Evolutionary conservation across 2,329 filamentous ascomycete genomes (phyloP).

Genomic region (Corniculantispora saksenae): DNA sequence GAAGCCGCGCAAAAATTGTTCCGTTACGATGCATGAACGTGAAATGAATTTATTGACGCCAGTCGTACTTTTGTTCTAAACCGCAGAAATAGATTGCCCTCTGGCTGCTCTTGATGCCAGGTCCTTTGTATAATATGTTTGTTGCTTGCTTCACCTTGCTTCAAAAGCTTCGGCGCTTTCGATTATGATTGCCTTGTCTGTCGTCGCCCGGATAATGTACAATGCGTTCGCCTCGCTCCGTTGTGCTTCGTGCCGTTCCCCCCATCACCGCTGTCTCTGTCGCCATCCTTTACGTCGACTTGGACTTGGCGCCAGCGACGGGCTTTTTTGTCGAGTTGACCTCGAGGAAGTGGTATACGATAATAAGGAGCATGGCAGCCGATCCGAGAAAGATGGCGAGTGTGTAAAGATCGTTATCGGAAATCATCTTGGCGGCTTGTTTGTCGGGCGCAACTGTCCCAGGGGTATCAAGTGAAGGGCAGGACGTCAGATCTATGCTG

Average conservation of each 20-base stretch:
- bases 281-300: not conserved
- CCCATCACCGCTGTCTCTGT: not conserved
- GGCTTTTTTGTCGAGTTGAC: slow-evolving; percentile 58
- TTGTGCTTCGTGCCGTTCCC: not conserved
- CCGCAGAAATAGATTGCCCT: not conserved
- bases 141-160: not conserved
- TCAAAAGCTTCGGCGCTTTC: not conserved
- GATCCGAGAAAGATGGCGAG: slow-evolving; percentile 92
- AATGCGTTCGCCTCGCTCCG: slow-evolving; percentile 4
- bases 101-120: not conserved
- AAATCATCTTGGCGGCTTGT: slow-evolving; percentile 72
- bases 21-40: not conserved
- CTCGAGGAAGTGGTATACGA: slow-evolving; percentile 95
- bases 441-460: slow-evolving; percentile 20
- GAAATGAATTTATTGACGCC: slow-evolving; percentile 8
- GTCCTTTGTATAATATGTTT: not conserved
- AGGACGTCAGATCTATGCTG: not conserved
- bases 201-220: slow-evolving; percentile 5
- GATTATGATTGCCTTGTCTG: not conserved
- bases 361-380: slow-evolving; percentile 85
- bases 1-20: too few relatives aligned
- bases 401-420: slow-evolving; percentile 86
- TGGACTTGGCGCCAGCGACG: slow-evolving; percentile 24
- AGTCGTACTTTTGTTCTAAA: not conserved
- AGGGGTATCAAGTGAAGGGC: not conserved